Percentiles rank a stretch among this genome's conserved stretches.
phyloP scores from a whole-genome alignment of 2,329 filamentous ascomycete species.

The Gnomoniopsis sp. region DNA sequence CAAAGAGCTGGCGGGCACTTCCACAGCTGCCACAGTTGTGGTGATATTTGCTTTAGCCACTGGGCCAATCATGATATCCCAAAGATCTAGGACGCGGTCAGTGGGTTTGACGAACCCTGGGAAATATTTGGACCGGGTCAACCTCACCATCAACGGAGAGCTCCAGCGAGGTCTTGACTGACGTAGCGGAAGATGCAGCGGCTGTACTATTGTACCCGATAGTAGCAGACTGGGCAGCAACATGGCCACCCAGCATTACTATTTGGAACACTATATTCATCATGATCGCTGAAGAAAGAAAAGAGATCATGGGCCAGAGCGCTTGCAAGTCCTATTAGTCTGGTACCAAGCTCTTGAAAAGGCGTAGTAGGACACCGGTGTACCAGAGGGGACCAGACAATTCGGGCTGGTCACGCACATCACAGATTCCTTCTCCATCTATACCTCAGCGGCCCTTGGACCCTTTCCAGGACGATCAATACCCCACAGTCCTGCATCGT shows the following conservation, averaged over 20 bases:
- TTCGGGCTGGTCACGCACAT: not conserved
- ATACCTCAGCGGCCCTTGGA: not conserved
- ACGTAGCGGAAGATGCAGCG: not conserved
- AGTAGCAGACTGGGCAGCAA: not conserved
- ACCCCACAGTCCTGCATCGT: slow-evolving; percentile 1
- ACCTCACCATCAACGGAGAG: slow-evolving; percentile 4
- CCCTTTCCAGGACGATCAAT: not conserved
- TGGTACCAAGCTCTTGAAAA: not conserved
- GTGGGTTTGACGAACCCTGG: not conserved
- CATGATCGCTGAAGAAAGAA: not conserved
- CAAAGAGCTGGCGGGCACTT: slow-evolving; percentile 7
- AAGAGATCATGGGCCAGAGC: not conserved
- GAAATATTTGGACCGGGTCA: too few relatives aligned
- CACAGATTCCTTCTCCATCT: not conserved
- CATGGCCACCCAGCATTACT: slow-evolving; percentile 4
- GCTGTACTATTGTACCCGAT: not conserved
- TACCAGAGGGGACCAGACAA: not conserved
- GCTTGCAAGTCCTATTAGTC: not conserved
- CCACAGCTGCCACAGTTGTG: slow-evolving; percentile 2
- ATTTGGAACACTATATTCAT: slow-evolving; percentile 1
- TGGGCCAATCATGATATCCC: slow-evolving; percentile 6
- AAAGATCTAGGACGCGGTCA: slow-evolving; percentile 1
- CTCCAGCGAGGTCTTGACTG: slow-evolving; percentile 6
- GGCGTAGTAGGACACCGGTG: not conserved
- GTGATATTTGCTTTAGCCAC: slow-evolving; percentile 11